phyloP scores from a whole-genome alignment of 257 asterid genomes.

The Marsdenia floribunda region DNA sequence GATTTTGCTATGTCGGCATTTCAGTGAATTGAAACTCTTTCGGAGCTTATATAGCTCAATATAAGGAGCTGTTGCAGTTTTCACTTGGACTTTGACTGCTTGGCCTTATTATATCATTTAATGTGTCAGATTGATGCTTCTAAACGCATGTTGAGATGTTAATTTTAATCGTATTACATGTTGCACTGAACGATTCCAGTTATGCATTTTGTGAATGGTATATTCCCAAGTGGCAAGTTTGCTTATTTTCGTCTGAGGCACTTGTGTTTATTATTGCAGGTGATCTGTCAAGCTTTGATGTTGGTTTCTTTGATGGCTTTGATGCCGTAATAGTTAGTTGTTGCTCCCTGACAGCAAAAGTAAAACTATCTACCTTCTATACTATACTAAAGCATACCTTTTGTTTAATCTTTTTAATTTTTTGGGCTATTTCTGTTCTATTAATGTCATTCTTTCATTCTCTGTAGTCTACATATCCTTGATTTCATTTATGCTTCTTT shows the following conservation, averaged over 20 bases:
- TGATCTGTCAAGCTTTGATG: slow-evolving; percentile 33
- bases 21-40: not conserved
- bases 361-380: slow-evolving; percentile 11
- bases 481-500: slow-evolving; percentile 12
- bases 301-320: slow-evolving; percentile 35
- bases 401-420: no score
- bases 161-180: not conserved
- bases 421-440: not conserved
- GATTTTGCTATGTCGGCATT: not conserved
- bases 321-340: slow-evolving; percentile 37
- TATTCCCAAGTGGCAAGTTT: not conserved
- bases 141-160: not conserved
- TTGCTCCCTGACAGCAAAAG: slow-evolving; percentile 35
- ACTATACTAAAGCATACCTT: not conserved
- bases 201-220: not conserved
- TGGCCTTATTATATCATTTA: no score
- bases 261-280: slow-evolving; percentile 23
- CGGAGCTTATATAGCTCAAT: not conserved
- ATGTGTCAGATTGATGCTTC: not conserved
- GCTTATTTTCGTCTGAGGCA: not conserved
- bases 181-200: not conserved
- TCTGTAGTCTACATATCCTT: not conserved
- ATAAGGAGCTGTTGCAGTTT: not conserved
- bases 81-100: not conserved
- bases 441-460: not conserved